Conservation (phyloP, 2,329 filamentous ascomycete genomes). For the Apiospora hydei region DNA sequence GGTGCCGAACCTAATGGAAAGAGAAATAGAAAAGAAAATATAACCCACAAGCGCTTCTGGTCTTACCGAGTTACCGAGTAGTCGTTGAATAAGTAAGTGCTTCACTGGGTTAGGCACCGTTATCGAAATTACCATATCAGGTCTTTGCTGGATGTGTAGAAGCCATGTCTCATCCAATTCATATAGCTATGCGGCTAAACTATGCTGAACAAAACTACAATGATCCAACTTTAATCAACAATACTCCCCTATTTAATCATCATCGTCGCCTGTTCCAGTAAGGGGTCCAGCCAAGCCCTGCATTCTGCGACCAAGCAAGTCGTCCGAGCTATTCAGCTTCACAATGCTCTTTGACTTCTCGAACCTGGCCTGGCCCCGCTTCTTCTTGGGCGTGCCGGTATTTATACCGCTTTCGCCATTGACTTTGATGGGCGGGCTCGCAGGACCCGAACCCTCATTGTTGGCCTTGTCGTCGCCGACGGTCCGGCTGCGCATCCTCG, state of each 20-base stretch:
- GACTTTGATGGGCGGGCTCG: slow-evolving; percentile 32
- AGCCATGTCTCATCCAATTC: slow-evolving; percentile 1
- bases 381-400: slow-evolving; percentile 37
- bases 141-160: neutral
- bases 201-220: neutral
- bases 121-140: neutral
- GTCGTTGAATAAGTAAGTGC: neutral
- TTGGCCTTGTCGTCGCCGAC: slow-evolving; percentile 32
- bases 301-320: slow-evolving; percentile 64
- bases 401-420: slow-evolving; percentile 26
- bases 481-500: slow-evolving; percentile 49
- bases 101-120: neutral
- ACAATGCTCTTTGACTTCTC: slow-evolving; percentile 55
- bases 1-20: neutral
- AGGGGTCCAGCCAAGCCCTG: slow-evolving; percentile 62
- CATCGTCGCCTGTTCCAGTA: slow-evolving; percentile 54
- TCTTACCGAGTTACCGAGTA: neutral
- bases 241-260: slow-evolving; percentile 26
- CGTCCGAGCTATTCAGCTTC: slow-evolving; percentile 64
- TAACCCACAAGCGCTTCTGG: neutral
- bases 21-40: neutral
- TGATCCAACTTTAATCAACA: neutral
- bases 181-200: slow-evolving; percentile 7
- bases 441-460: slow-evolving; percentile 7
- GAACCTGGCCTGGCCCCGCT: slow-evolving; percentile 35